Percentiles rank a stretch among this genome's conserved stretches.
These are phyloP conservation scores for Rhodocollybia butyracea DNA, from an alignment of 768 basidiomycete genomes.

Conservation along the genomic window DNA sequence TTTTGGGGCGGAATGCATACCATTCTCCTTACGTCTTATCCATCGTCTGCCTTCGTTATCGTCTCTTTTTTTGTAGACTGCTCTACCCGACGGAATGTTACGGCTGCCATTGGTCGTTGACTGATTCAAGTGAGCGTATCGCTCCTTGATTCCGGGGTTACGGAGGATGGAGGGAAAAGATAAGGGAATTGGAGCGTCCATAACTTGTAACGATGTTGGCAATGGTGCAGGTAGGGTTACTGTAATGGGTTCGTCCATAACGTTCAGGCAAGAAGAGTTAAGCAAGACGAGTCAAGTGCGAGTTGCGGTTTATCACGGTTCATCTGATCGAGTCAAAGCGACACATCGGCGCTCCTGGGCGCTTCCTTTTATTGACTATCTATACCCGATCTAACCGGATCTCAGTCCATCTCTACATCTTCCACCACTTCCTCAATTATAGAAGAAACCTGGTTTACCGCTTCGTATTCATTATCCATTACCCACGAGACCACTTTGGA, in stretches of 20 bases:
- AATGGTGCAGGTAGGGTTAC: background rate
- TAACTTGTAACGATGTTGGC: background rate
- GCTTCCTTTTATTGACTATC: no score
- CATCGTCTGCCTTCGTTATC: constrained; percentile 79
- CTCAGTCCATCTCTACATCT: background rate
- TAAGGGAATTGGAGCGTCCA: constrained; percentile 40
- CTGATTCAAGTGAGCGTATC: constrained; percentile 50
- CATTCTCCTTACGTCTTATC: constrained; percentile 74
- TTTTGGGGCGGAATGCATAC: constrained; percentile 32
- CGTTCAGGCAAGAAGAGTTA: no score
- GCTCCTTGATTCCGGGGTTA: constrained; percentile 48
- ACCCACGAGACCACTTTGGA: constrained; percentile 80
- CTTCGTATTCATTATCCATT: constrained; percentile 33
- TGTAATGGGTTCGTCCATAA: no score
- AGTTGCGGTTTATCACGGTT: background rate
- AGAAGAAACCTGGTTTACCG: no score
- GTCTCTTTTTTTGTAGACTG: constrained; percentile 44
- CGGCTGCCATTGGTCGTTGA: constrained; percentile 11
- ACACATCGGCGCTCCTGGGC: no score
- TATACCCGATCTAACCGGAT: no score
- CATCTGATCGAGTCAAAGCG: no score
- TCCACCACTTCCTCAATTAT: background rate
- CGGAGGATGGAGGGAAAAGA: constrained; percentile 74
- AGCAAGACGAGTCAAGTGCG: background rate
- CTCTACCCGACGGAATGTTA: constrained; percentile 10